Evolutionary conservation across 306 rosid genomes (phyloP).

Genomic region (Gastrolobium bilobum): DNA sequence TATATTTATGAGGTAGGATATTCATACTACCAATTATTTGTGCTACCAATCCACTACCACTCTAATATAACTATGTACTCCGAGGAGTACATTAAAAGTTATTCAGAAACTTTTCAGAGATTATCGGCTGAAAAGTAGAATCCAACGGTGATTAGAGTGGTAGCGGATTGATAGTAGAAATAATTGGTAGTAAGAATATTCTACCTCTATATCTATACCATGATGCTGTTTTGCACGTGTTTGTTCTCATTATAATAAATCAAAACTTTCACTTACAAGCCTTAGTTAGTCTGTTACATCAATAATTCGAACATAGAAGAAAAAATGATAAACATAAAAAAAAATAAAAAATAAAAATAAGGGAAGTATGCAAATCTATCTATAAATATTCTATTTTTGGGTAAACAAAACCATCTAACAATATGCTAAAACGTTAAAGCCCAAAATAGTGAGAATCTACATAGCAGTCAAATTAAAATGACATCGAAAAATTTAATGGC

Average conservation of each 20-base stretch:
- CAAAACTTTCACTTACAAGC: conserved; percentile 28
- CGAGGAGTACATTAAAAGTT: too few relatives aligned
- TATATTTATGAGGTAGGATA: too few relatives aligned
- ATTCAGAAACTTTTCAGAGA: too few relatives aligned
- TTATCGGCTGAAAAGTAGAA: too few relatives aligned
- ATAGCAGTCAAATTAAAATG: not conserved
- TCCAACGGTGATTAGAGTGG: too few relatives aligned
- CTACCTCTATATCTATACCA: too few relatives aligned
- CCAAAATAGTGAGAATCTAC: not conserved
- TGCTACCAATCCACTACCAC: too few relatives aligned
- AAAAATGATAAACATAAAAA: not conserved
- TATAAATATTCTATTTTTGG: conserved; percentile 16
- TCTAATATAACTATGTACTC: too few relatives aligned
- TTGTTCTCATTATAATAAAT: conserved; percentile 9
- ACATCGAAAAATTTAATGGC: not conserved
- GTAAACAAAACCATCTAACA: not conserved
- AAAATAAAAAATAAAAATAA: not conserved
- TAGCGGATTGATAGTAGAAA: too few relatives aligned
- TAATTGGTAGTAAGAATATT: too few relatives aligned
- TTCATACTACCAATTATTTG: too few relatives aligned
- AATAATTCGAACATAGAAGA: conserved; percentile 19
- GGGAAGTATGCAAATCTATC: conserved; percentile 13
- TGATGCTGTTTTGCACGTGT: not conserved
- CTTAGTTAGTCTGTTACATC: not conserved
- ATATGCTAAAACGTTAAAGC: not conserved